phyloP scores from a whole-genome alignment of 495 filamentous ascomycete species.

The Wilcoxina mikolae region DNA sequence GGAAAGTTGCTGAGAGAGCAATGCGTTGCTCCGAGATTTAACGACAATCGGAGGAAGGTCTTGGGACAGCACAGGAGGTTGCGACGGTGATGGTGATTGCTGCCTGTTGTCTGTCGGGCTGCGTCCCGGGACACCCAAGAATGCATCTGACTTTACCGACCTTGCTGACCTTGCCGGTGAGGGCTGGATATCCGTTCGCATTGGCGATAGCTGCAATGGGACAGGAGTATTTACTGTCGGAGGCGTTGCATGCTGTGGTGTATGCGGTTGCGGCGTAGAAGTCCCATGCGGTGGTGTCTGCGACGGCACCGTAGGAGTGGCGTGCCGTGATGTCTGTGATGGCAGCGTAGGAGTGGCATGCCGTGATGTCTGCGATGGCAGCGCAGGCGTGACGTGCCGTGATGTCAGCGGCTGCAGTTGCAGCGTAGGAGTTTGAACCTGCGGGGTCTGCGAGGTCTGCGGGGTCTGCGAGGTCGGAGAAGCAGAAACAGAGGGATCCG shows the following conservation, averaged over 20 bases:
- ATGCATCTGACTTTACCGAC: too few species aligned
- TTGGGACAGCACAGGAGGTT: slow-evolving; percentile 9
- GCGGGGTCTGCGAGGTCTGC: slow-evolving; percentile 8
- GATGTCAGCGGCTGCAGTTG: not conserved
- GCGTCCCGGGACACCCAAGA: not conserved
- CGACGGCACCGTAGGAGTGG: not conserved
- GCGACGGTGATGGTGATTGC: slow-evolving; percentile 7
- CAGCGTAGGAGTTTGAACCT: not conserved
- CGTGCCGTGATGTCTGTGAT: not conserved
- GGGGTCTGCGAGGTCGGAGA: not conserved
- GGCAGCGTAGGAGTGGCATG: not conserved
- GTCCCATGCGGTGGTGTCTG: not conserved
- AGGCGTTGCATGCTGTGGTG: not conserved
- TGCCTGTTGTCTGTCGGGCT: not conserved
- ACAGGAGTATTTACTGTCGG: not conserved
- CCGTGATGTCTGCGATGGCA: not conserved
- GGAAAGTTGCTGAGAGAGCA: slow-evolving; percentile 36
- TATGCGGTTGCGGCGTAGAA: not conserved
- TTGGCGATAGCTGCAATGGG: not conserved
- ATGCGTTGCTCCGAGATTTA: slow-evolving; percentile 60
- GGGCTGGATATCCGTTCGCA: not conserved
- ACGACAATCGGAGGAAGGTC: slow-evolving; percentile 47
- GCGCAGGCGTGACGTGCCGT: not conserved
- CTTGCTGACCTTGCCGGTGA: not conserved
- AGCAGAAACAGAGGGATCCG: not conserved